Base-by-base conservation (phyloP, 1,284 basidiomycete genomes). In the Ceratobasidium sp. region DNA sequence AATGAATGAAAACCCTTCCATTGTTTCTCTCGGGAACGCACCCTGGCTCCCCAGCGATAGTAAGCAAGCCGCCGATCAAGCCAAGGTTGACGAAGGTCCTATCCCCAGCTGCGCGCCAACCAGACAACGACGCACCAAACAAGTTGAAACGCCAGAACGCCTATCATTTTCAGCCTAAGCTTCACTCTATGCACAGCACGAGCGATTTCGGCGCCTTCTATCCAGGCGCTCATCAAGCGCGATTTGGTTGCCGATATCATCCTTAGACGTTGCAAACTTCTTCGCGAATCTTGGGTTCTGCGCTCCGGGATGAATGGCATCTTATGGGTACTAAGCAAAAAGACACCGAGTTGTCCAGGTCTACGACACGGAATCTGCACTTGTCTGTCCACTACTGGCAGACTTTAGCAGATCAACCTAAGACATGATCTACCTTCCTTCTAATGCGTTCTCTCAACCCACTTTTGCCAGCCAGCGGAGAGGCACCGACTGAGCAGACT, bases 21-120 rank as follows among this genome's bases (percentile, higher is more conserved):
- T 33, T 33, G 2, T 59, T 59, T 23, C 55, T 59, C 33, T 33
- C 27, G 4, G 27, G 23, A 30, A 33, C 55, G 7, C 18, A 20
- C 55, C 27, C 55, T 10, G 1, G 8, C 41, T 10, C 41, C 41
- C n/a, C n/a, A n/a, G n/a, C n/a, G n/a, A n/a, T 6, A 44, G 41
- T 44, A 12, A 44, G 8, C 41, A 10, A 70, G 67, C 27, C 23
- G 57, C 38, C n/a, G n/a, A n/a, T n/a, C 1, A 44, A 70, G 38
- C 65, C 78, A 6, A 92, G 91, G 91, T 86, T 88, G 90, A 90
- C 16, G 90, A 91, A 76, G 91, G 90, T 90, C 90, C 90, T 3
- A 81, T 82, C 38, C 86, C 85, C 90, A 91, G 81, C 89, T 90
- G 81, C 87, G 86, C 80, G 88, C 91, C 73, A 84, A 83, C 2